Evolutionary conservation across 2,329 filamentous ascomycete genomes (phyloP), one percentile per base, ranked within the genome.

Genomic region (Trichoderma oligosporum): DNA sequence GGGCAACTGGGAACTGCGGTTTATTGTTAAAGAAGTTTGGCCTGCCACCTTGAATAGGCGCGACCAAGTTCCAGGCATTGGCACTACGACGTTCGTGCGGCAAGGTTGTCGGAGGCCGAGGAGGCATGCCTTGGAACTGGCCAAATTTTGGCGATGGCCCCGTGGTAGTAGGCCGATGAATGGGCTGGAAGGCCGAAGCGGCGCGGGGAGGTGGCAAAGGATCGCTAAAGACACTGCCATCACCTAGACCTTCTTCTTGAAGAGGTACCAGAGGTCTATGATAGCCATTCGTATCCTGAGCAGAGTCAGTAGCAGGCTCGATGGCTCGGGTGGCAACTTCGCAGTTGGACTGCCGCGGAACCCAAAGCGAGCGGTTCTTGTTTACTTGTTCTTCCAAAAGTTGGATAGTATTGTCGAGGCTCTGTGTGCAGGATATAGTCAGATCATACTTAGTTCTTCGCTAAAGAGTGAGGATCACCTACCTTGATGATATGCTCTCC

Each of bases 381-480:
- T 71, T 73, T 59, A 72, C 65, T 53, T 74, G 71, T 24, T 69
- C 69, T 59, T 74, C 69, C 5, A 74, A 64, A 25, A 71, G 65
- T 42, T 67, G 63, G 57, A 72, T 68, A 1, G 65, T 68, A 7
- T 65, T 63, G 27, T 71, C 67, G n/a, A 73, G 64, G 11, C 64
- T 62, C 71, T 73, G 31, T 7, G 12, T 25, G 9, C 14, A n/a
- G 20, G 22, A 38, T 12, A 14, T 12, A 5, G 8, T 46, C 9
- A 46, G 52, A 22, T 38, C 1, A 29, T 5, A 46, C 7, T 20
- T 7, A 5, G 4, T 7, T 5, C 4, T n/a, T 29, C 7, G 3
- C 11, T 7, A 3, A n/a, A 5, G 7, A 3, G 5, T 38, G 16
- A 8, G 8, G 3, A 3, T 6, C 14, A 45, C 64, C 38, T 52